phyloP scores from a whole-genome alignment of 108 stramenopile genomes.

The Nitzschia sp. region DNA sequence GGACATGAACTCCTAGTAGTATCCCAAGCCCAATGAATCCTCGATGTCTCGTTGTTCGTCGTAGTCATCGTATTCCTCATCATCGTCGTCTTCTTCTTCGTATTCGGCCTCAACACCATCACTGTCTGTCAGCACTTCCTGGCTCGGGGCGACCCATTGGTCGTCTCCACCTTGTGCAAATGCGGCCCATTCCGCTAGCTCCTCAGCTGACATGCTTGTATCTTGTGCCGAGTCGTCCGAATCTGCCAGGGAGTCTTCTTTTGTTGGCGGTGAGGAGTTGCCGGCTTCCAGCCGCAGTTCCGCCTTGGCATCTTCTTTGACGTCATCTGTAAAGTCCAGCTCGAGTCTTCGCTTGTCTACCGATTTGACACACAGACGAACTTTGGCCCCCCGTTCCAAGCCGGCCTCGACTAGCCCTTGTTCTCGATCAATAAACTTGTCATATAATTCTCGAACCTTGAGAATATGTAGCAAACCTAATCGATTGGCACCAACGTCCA shows the following conservation, averaged over 20 bases:
- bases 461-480: slow-evolving; percentile 72
- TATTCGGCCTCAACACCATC: slow-evolving; percentile 18
- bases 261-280: neutral
- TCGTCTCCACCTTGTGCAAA: slow-evolving; percentile 24
- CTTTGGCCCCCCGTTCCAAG: slow-evolving; percentile 47
- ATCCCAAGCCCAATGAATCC: slow-evolving; percentile 74
- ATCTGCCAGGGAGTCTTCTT: neutral
- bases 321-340: slow-evolving; percentile 63
- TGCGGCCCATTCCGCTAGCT: slow-evolving; percentile 55
- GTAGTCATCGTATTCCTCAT: slow-evolving; percentile 54
- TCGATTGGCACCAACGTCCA: slow-evolving; percentile 82
- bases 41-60: slow-evolving; percentile 84
- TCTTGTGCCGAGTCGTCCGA: neutral
- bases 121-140: neutral
- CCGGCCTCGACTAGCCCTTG: slow-evolving; percentile 62
- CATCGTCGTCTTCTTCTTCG: slow-evolving; percentile 36
- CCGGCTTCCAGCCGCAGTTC: slow-evolving; percentile 1
- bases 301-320: slow-evolving; percentile 40
- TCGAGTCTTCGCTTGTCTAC: slow-evolving; percentile 57
- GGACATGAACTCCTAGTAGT: slow-evolving; percentile 38
- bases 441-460: slow-evolving; percentile 56
- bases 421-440: slow-evolving; percentile 60
- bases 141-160: neutral
- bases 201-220: slow-evolving; percentile 23
- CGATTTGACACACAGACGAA: slow-evolving; percentile 50